phyloP scores from a whole-genome alignment of 2,329 filamentous ascomycete genomes.

The Cladosporium sphaerospermum region DNA sequence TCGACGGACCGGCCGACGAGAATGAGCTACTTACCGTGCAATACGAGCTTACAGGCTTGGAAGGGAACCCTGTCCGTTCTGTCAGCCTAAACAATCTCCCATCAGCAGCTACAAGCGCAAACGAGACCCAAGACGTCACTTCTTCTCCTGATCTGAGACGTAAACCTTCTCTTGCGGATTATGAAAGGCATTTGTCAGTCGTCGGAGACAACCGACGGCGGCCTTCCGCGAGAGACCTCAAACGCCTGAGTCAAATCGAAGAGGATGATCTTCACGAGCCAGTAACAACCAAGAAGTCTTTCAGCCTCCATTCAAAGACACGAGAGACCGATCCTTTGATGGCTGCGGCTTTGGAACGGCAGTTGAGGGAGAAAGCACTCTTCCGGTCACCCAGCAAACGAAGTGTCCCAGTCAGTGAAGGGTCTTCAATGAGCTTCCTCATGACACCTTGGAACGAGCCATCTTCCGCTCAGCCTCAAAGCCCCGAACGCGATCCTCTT shows the following conservation, averaged over 20 bases:
- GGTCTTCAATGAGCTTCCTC: slow-evolving; percentile 14
- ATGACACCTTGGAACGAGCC: slow-evolving; percentile 12
- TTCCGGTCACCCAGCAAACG: slow-evolving; percentile 28
- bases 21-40: slow-evolving; percentile 18
- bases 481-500: slow-evolving; percentile 15
- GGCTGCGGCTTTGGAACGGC: slow-evolving; percentile 28
- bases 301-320: neutral
- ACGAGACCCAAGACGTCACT: neutral
- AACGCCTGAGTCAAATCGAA: slow-evolving; percentile 18
- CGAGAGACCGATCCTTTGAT: slow-evolving; percentile 19
- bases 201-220: slow-evolving; percentile 25
- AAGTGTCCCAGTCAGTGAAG: slow-evolving; percentile 12
- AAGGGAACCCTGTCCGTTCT: slow-evolving; percentile 5
- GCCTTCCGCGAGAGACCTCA: slow-evolving; percentile 16
- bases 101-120: neutral
- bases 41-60: slow-evolving; percentile 16
- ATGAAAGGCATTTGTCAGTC: slow-evolving; percentile 24
- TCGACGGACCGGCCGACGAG: slow-evolving; percentile 21
- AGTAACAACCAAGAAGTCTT: neutral
- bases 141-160: slow-evolving; percentile 8
- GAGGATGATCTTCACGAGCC: slow-evolving; percentile 16
- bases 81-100: slow-evolving; percentile 15
- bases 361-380: slow-evolving; percentile 30
- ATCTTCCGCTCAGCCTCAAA: neutral
- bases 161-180: slow-evolving; percentile 19